Conservation (phyloP, 305 asterid genomes). For the Fraxinus greggii region DNA sequence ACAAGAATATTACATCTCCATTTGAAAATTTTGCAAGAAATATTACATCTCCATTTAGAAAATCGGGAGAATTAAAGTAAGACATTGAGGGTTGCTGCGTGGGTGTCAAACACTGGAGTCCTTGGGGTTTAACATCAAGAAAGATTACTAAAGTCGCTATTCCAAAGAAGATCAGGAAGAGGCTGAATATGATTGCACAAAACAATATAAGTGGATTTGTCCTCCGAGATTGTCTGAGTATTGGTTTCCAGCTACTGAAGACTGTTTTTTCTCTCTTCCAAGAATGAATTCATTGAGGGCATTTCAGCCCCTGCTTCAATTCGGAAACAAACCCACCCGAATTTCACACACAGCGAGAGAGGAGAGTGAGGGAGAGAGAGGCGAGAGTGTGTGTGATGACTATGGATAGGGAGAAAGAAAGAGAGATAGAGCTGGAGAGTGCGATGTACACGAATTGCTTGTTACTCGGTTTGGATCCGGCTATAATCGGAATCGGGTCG, state of each 20-base stretch:
- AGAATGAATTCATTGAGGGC: no score
- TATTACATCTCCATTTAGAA: conserved; percentile 53
- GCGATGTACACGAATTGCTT: conserved; percentile 99
- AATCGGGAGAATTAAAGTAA: conserved; percentile 51
- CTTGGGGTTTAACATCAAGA: conserved; percentile 54
- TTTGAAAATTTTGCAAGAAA: conserved; percentile 75
- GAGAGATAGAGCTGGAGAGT: conserved; percentile 98
- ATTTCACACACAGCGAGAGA: conserved; percentile 24
- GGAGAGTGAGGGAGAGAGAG: conserved; percentile 18
- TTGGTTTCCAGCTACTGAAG: no score
- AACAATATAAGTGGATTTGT: conserved; percentile 72
- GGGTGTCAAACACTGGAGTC: conserved; percentile 62
- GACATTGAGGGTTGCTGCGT: conserved; percentile 51
- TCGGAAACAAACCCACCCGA: conserved; percentile 35
- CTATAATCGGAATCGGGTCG: conserved; percentile 79
- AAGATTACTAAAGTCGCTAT: conserved; percentile 56
- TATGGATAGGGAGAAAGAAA: conserved; percentile 99
- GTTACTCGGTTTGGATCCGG: conserved; percentile 94
- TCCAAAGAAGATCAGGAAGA: conserved; percentile 69
- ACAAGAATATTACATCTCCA: no score
- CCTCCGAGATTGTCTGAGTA: conserved; percentile 38
- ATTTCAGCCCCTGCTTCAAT: no score
- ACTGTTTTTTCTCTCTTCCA: no score
- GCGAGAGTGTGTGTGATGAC: conserved; percentile 63
- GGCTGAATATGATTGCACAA: conserved; percentile 56